Percentiles rank a stretch among this genome's conserved stretches.
Conservation (phyloP, 2,329 filamentous ascomycete species). For the Trichophyton benhamiae region DNA sequence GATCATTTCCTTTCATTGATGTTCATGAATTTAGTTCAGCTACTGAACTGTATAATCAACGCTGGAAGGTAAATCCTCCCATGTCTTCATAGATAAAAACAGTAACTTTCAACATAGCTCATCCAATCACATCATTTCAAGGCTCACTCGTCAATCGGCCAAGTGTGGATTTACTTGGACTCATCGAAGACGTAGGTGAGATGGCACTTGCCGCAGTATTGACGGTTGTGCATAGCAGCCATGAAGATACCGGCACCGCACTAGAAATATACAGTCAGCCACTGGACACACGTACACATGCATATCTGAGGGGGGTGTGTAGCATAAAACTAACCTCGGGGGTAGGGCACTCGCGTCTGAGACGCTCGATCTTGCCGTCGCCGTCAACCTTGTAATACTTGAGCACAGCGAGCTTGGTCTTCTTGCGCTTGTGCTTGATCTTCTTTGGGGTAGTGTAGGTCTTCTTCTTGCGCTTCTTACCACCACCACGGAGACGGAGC, state of each 20-base stretch:
- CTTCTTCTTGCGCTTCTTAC: conserved; percentile 99
- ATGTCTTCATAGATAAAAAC: background rate
- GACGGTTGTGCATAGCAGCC: conserved; percentile 99
- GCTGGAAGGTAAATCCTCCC: background rate
- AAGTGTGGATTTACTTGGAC: conserved; percentile 37
- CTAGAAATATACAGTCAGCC: conserved; percentile 33
- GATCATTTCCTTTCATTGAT: conserved; percentile 2
- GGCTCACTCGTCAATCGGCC: background rate
- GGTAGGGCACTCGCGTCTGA: conserved; percentile 91
- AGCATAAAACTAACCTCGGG: conserved; percentile 55
- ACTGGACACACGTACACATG: too few species aligned
- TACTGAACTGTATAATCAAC: background rate
- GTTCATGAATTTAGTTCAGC: background rate
- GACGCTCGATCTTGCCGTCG: conserved; percentile 99
- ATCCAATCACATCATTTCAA: background rate
- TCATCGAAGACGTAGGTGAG: conserved; percentile 61
- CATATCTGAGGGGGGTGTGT: too few species aligned
- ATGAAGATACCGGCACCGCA: conserved; percentile 99
- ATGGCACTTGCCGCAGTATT: conserved; percentile 76
- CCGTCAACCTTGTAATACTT: conserved; percentile 99
- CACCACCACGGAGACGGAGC: conserved; percentile 94
- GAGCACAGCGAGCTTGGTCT: conserved; percentile 99
- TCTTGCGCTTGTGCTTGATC: conserved; percentile 99
- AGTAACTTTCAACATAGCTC: background rate
- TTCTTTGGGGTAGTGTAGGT: conserved; percentile 99